Evolutionary conservation across 2,329 filamentous ascomycete genomes (phyloP), one percentile per base, ranked within the genome.

Genomic region (Xylaria sp.): DNA sequence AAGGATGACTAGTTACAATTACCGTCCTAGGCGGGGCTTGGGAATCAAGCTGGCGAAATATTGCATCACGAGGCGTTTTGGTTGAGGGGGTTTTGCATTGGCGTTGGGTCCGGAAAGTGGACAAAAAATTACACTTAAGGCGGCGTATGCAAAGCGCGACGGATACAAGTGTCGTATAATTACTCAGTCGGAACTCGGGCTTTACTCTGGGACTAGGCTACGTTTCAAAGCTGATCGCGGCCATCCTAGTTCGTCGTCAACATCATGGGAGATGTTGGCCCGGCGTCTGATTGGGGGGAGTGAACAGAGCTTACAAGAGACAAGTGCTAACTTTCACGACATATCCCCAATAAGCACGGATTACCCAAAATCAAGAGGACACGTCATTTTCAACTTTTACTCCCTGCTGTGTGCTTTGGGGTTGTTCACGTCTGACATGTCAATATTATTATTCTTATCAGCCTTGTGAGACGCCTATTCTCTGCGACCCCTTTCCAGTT

Each of bases 11-110:
- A 53, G 29, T n/a, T 5, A 3, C 35, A 13, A 16, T 13, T 37
- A 27, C 57, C 40, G 50, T 58, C 50, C 4, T n/a, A 40, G 18
- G n/a, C 13, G 48, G 62, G 55, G 40, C 57, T 68, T 54, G 23
- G 25, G 50, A 53, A 51, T 27, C 48, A 58, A 53, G 54, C 63
- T 51, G 37, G 63, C 58, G 44, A 47, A 59, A 63, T 18, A 68
- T 66, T 78, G 77, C 77, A 78, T 79, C 71, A 65, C 44, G 65
- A 60, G 77, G 77, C 77, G 77, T 79, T 78, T 48, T 53, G 73
- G 71, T 72, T 69, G 69, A 71, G 69, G 62, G 59, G 71, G 68
- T 74, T 74, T 69, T 47, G 42, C 57, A 65, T 61, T 54, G 72
- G 72, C 72, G 72, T 73, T 72, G 23, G 53, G 61, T 62, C 57